Base-by-base conservation (phyloP, 2,329 filamentous ascomycete genomes). In the Pyricularia pennisetigena region DNA sequence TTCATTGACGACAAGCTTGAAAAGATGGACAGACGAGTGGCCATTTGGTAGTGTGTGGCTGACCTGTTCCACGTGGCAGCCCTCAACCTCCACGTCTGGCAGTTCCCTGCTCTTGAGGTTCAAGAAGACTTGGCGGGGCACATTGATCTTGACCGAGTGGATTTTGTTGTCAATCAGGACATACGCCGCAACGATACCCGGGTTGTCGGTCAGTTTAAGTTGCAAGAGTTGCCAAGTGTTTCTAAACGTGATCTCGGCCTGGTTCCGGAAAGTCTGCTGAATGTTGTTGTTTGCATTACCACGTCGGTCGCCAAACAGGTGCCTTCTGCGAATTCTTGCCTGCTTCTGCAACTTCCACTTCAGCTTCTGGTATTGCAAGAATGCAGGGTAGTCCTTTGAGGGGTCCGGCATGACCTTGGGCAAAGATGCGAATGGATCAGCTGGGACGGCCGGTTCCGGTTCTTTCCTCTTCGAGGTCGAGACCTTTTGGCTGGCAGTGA, bases 311-410 rank as follows among this genome's bases (percentile, higher is more conserved):
- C 95, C 95, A 74, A 99, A 99, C 0, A 99, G 82, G 76, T 99
- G 95, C 65, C 94, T 87, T 71, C 96, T 86, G 62, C 94, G 89
- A 70, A 90, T 85, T 26, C 95, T 88, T 41, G 94, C 93, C 76
- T 97, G 91, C 75, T 93, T 97, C 76, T 99, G 95, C 54, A 98
- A 90, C 81, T 94, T 97, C 95, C 95, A 99, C 79, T 99, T 99
- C 80, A 94, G 88, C 79, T 99, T 99, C 76, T 99, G 95, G 74
- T 98, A 98, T 74, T 90, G 85, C 67, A 99, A 78, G 82, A 97
- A 99, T 0, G 87, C 92, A 23, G 87, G 82, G 73, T 99, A 99
- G 77, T 99, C 90, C 65, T 95, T 88, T 0, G 88, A 91, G 24
- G 95, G 91, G 28, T 86, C 86, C 1, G 95, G 94, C 90, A 97